Evolutionary conservation across 768 basidiomycete species (phyloP).

Genomic region (Coprinopsis cinerea): DNA sequence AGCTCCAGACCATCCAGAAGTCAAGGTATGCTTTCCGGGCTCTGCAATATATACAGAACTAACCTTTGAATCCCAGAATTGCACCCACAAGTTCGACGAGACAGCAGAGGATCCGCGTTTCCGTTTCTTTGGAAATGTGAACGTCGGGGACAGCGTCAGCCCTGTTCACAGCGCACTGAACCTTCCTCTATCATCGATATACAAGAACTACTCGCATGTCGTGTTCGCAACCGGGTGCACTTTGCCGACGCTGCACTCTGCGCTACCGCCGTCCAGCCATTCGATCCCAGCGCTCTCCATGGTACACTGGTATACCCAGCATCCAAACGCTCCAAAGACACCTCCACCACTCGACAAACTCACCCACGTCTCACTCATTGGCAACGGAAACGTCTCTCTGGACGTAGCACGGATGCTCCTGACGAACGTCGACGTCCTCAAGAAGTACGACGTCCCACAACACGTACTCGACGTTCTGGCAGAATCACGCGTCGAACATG

Average conservation of each 20-base stretch:
- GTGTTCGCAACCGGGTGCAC: slow-evolving; percentile 86
- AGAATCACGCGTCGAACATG: slow-evolving; percentile 58
- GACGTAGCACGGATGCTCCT: slow-evolving; percentile 90
- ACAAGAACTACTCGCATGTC: slow-evolving; percentile 75
- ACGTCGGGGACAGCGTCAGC: slow-evolving; percentile 36
- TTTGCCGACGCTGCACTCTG: slow-evolving; percentile 51
- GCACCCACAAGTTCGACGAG: slow-evolving; percentile 89
- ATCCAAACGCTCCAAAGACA: slow-evolving; percentile 56
- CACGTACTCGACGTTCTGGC: slow-evolving; percentile 64
- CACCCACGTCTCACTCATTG: slow-evolving; percentile 76
- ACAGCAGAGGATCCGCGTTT: slow-evolving; percentile 77
- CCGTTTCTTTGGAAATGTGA: slow-evolving; percentile 88
- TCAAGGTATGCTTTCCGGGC: slow-evolving; percentile 58
- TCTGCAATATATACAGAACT: neutral
- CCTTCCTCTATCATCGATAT: slow-evolving; percentile 56
- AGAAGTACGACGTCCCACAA: slow-evolving; percentile 72
- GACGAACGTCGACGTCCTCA: slow-evolving; percentile 55
- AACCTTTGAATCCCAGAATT: slow-evolving; percentile 57
- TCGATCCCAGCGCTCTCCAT: slow-evolving; percentile 75
- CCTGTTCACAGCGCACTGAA: slow-evolving; percentile 47
- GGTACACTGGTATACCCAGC: slow-evolving; percentile 96
- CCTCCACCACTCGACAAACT: slow-evolving; percentile 61
- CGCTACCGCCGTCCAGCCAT: slow-evolving; percentile 38
- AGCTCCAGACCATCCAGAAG: slow-evolving; percentile 97
- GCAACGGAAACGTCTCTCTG: slow-evolving; percentile 92